A percentile compares a stretch with the other conserved stretches of the same genome.
These are phyloP conservation scores for Drechmeria coniospora DNA, from an alignment of 2,329 filamentous ascomycete genomes.

Conservation along the genomic window DNA sequence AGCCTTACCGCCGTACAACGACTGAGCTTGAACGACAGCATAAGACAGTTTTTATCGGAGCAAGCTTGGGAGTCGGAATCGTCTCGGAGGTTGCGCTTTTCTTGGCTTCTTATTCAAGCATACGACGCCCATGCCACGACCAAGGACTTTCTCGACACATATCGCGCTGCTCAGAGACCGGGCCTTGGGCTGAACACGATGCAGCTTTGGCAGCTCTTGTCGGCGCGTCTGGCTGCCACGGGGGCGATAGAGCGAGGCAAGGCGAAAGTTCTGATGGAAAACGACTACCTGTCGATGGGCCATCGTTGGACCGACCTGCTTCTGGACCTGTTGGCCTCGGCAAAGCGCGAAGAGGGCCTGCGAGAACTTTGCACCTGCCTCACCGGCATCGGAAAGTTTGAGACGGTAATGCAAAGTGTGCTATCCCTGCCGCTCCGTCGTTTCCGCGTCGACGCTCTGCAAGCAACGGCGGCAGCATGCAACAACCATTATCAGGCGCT, in stretches of 20 bases:
- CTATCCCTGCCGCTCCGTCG: constrained; percentile 2
- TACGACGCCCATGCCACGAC: constrained; percentile 5
- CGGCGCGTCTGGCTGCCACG: constrained; percentile 5
- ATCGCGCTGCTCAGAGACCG: constrained; percentile 1
- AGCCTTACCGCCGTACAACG: constrained; percentile 4
- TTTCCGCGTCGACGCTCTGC: constrained; percentile 4
- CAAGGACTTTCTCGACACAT: constrained; percentile 5
- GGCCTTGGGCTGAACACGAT: constrained; percentile 3
- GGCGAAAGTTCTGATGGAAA: constrained; percentile 3
- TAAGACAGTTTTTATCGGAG: constrained; percentile 5
- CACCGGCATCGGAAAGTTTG: constrained; percentile 5
- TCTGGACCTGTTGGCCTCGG: constrained; percentile 2
- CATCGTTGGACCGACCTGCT: constrained; percentile 9
- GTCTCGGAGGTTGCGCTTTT: constrained; percentile 5
- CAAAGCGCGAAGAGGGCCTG: constrained; percentile 1
- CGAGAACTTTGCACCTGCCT: constrained; percentile 6
- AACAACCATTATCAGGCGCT: constrained; percentile 12
- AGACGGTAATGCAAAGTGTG: constrained; percentile 3
- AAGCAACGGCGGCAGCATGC: constrained; percentile 7
- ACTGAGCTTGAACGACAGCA: constrained; percentile 3
- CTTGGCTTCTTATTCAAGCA: constrained; percentile 10
- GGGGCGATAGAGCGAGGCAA: constrained; percentile 2
- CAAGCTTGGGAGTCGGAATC: constrained; percentile 3
- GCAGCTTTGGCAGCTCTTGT: constrained; percentile 10
- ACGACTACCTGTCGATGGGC: constrained; percentile 4